A percentile compares a stretch with the other conserved stretches of the same genome.
Conservation (phyloP, 2,329 filamentous ascomycete species). For the Thermothelomyces thermophilus region DNA sequence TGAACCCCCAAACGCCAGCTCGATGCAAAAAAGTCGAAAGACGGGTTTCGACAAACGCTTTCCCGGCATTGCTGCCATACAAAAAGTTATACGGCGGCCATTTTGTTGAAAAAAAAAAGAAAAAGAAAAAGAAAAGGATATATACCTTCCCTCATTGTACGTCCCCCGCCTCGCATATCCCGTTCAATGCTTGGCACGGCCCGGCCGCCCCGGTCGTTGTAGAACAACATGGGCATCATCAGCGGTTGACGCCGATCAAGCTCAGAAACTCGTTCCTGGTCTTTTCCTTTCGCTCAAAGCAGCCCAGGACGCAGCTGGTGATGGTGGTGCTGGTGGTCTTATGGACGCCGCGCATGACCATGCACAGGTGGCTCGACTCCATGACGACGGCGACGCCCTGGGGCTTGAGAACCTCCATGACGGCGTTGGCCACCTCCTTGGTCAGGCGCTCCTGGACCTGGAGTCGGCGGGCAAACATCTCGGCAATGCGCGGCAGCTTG, state of each 20-base stretch:
- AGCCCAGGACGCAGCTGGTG: slow-evolving; percentile 95
- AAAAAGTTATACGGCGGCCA: background rate
- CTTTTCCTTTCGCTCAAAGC: slow-evolving; percentile 87
- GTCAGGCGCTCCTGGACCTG: slow-evolving; percentile 96
- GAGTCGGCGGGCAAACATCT: slow-evolving; percentile 89
- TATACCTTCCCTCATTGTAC: background rate
- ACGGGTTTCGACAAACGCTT: background rate
- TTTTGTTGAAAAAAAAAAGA: slow-evolving; percentile 23
- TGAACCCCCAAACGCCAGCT: slow-evolving; percentile 14
- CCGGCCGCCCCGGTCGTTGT: background rate
- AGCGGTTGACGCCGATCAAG: slow-evolving; percentile 57
- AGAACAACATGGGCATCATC: slow-evolving; percentile 30
- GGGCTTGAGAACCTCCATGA: slow-evolving; percentile 87
- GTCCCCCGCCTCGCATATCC: background rate
- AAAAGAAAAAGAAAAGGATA: no score
- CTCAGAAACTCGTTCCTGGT: slow-evolving; percentile 94
- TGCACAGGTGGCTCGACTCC: slow-evolving; percentile 94
- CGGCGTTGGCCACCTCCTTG: slow-evolving; percentile 88
- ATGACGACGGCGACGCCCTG: slow-evolving; percentile 96
- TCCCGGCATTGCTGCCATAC: slow-evolving; percentile 14
- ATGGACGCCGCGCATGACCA: slow-evolving; percentile 98
- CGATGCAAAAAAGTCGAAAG: slow-evolving; percentile 8
- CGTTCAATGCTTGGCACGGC: background rate
- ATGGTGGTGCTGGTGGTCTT: slow-evolving; percentile 84
- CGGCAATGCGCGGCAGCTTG: slow-evolving; percentile 89